Evolutionary conservation across 2,329 filamentous ascomycete species (phyloP).

Genomic region (Metarhizium brunneum): DNA sequence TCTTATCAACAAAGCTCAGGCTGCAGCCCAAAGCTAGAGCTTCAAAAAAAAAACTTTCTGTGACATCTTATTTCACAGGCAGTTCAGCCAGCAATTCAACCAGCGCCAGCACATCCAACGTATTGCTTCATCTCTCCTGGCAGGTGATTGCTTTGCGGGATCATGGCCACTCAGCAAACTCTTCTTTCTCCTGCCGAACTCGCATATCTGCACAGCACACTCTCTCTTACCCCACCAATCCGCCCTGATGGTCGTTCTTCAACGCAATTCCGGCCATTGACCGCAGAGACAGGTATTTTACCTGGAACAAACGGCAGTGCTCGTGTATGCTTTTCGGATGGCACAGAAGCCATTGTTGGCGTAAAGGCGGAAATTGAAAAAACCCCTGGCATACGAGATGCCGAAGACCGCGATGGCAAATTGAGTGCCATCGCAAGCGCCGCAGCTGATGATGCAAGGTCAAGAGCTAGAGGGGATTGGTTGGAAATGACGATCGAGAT

Average conservation of each 20-base stretch:
- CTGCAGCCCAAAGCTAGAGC: background rate
- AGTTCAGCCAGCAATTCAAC: background rate
- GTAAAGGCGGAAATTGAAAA: constrained; percentile 91
- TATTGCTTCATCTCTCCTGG: background rate
- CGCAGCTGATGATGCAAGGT: constrained; percentile 28
- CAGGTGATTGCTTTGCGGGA: background rate
- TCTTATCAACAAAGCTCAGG: constrained; percentile 8
- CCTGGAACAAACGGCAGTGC: constrained; percentile 88
- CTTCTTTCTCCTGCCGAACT: constrained; percentile 92
- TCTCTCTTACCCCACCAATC: constrained; percentile 72
- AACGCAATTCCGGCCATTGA: constrained; percentile 81
- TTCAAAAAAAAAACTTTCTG: constrained; percentile 17
- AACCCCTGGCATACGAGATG: constrained; percentile 33
- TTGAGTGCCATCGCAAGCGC: constrained; percentile 19
- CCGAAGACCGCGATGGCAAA: constrained; percentile 13
- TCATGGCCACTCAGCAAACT: constrained; percentile 59
- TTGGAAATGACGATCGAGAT: constrained; percentile 88
- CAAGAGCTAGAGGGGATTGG: constrained; percentile 56
- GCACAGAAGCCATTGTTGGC: constrained; percentile 90
- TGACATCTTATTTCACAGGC: constrained; percentile 1
- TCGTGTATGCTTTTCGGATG: constrained; percentile 87
- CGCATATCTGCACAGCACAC: constrained; percentile 84
- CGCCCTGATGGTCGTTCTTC: constrained; percentile 77
- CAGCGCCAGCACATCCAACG: background rate
- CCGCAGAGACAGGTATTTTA: constrained; percentile 83